phyloP scores from a whole-genome alignment of 371 early-diverging fungal genomes.

The Mortierella sp. region DNA sequence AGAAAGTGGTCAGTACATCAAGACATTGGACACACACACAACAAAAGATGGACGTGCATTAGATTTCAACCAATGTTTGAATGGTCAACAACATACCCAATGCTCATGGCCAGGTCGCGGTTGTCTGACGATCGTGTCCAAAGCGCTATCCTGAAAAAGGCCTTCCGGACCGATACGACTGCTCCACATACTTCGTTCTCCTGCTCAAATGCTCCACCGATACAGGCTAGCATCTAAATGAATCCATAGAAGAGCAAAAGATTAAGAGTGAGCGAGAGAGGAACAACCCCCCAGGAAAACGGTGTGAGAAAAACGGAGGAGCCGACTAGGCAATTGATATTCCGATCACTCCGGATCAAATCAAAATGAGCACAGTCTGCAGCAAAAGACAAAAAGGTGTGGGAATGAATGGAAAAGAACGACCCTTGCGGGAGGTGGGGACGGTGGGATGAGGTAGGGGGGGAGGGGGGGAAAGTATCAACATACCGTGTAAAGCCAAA shows the following conservation, averaged over 20 bases:
- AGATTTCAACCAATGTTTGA: too few species aligned
- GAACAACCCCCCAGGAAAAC: too few species aligned
- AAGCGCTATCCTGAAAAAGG: constrained; percentile 84
- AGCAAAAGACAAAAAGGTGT: not conserved
- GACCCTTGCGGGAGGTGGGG: too few species aligned
- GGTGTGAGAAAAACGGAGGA: not conserved
- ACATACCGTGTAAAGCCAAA: constrained; percentile 88
- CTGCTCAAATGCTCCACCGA: constrained; percentile 89
- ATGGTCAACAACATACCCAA: constrained; percentile 73
- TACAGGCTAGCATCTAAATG: constrained; percentile 82
- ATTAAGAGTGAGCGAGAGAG: too few species aligned
- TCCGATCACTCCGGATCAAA: constrained; percentile 83
- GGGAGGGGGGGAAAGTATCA: not conserved
- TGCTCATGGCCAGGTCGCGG: constrained; percentile 65
- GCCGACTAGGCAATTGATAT: constrained; percentile 30
- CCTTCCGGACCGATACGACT: constrained; percentile 88
- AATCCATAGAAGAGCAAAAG: not conserved
- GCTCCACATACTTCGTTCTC: constrained; percentile 90
- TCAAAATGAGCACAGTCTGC: constrained; percentile 66
- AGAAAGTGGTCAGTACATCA: too few species aligned
- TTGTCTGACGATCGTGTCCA: constrained; percentile 89
- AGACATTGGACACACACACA: too few species aligned
- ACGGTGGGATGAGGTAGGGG: not conserved
- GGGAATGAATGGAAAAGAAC: constrained; percentile 4
- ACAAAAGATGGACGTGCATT: too few species aligned